Conservation (phyloP, 768 basidiomycete genomes). For the Hericium coralloides region DNA sequence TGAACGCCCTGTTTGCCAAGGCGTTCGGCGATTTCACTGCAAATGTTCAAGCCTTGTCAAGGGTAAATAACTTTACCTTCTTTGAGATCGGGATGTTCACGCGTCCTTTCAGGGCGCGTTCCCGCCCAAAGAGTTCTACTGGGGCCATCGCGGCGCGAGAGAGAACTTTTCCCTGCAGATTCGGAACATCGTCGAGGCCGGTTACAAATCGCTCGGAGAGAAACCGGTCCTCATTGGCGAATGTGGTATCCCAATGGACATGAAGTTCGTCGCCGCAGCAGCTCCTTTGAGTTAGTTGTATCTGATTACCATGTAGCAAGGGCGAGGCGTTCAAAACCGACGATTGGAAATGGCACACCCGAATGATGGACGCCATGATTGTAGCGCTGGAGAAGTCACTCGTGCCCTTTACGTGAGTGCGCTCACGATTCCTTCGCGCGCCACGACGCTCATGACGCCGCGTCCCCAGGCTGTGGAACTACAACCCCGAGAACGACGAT, state of each 20-base stretch:
- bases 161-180: slow-evolving; percentile 83
- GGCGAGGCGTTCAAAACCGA: slow-evolving; percentile 63
- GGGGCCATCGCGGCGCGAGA: slow-evolving; percentile 74
- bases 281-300: not conserved
- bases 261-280: slow-evolving; percentile 53
- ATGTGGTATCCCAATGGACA: slow-evolving; percentile 93
- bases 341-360: slow-evolving; percentile 72
- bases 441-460: not conserved
- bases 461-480: slow-evolving; percentile 75
- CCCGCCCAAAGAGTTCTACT: slow-evolving; percentile 70
- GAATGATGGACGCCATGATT: slow-evolving; percentile 94
- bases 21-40: slow-evolving; percentile 78
- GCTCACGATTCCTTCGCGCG: not conserved
- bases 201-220: slow-evolving; percentile 65
- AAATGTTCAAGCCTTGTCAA: slow-evolving; percentile 87
- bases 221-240: slow-evolving; percentile 85
- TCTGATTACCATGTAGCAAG: slow-evolving; percentile 32
- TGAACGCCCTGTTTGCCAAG: slow-evolving; percentile 81
- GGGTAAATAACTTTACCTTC: slow-evolving; percentile 37
- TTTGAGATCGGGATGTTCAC: slow-evolving; percentile 4
- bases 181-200: slow-evolving; percentile 62
- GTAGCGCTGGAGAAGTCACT: slow-evolving; percentile 70
- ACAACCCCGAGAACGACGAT: slow-evolving; percentile 85
- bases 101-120: slow-evolving; percentile 66
- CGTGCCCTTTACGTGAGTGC: slow-evolving; percentile 77